A percentile compares a stretch with the other conserved stretches of the same genome.
These are phyloP conservation scores for Saccharomycopsis sp. DNA, from an alignment of 805 yeast genomes.

Conservation along the genomic window DNA sequence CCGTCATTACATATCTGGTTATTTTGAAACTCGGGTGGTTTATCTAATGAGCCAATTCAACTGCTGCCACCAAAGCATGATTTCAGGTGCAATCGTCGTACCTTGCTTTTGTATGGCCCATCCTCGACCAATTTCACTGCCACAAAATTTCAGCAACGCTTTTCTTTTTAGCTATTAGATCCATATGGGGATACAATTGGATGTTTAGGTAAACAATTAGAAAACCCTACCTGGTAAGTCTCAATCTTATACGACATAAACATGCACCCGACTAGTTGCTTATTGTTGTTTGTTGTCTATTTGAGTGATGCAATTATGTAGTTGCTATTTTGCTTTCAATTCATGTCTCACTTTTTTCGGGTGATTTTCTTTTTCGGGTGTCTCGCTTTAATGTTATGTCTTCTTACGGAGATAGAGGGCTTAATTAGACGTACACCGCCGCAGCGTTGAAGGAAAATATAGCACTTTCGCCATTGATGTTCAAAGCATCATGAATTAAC, in stretches of 20 bases:
- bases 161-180: not conserved
- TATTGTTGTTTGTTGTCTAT: too few species aligned
- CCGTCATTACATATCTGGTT: not conserved
- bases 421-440: not conserved
- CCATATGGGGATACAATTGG: not conserved
- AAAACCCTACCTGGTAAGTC: not conserved
- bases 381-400: not conserved
- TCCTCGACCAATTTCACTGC: not conserved
- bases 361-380: not conserved
- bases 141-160: not conserved
- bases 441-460: not conserved
- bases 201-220: not conserved
- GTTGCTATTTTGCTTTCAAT: not conserved
- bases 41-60: not conserved
- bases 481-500: too few species aligned
- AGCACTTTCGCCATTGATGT: not conserved
- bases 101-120: not conserved
- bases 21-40: not conserved
- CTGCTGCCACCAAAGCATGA: not conserved
- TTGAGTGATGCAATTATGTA: not conserved
- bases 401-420: not conserved
- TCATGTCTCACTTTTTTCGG: not conserved
- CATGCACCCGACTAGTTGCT: not conserved
- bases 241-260: not conserved
- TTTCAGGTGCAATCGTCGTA: not conserved